Percentiles rank a stretch among this genome's conserved stretches.
Conservation (phyloP, 768 basidiomycete genomes). For the Amanita pseudoporphyria region DNA sequence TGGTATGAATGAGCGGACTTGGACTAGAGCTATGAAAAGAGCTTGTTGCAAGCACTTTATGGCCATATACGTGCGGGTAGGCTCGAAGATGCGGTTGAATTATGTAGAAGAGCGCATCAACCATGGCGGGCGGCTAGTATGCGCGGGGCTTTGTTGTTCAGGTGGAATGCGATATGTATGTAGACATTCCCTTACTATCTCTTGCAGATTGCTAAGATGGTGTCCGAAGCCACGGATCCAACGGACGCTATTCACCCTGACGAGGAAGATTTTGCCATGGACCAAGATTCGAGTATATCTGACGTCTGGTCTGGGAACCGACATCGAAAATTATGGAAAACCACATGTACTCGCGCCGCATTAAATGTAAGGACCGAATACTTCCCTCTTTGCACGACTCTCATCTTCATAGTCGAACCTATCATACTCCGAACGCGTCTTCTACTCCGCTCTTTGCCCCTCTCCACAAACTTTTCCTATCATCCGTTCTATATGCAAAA, state of each 20-base stretch:
- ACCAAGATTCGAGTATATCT: conserved; percentile 30
- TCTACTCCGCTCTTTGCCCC: conserved; percentile 82
- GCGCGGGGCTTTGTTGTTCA: conserved; percentile 71
- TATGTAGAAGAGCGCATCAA: conserved; percentile 76
- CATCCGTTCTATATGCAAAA: conserved; percentile 66
- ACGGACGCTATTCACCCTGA: conserved; percentile 19
- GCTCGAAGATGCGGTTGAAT: conserved; percentile 73
- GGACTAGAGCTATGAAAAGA: conserved; percentile 68
- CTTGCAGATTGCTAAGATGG: not conserved
- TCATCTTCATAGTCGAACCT: conserved; percentile 37
- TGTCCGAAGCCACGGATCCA: not conserved
- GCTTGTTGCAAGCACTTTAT: conserved; percentile 68
- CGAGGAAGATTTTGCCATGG: conserved; percentile 28
- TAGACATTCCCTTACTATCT: conserved; percentile 4
- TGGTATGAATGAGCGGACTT: not conserved
- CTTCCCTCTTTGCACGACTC: not conserved
- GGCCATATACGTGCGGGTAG: conserved; percentile 78
- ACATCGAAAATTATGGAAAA: conserved; percentile 79
- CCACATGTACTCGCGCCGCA: conserved; percentile 71
- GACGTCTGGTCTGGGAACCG: conserved; percentile 68
- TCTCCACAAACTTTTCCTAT: conserved; percentile 54
- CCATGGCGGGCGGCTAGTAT: conserved; percentile 91
- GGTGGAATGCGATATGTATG: conserved; percentile 66
- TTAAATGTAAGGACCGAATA: conserved; percentile 44
- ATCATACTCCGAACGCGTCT: conserved; percentile 64